Evolutionary conservation across 495 filamentous ascomycete species (phyloP).

Genomic region (Hyphodiscus hymeniophilus): DNA sequence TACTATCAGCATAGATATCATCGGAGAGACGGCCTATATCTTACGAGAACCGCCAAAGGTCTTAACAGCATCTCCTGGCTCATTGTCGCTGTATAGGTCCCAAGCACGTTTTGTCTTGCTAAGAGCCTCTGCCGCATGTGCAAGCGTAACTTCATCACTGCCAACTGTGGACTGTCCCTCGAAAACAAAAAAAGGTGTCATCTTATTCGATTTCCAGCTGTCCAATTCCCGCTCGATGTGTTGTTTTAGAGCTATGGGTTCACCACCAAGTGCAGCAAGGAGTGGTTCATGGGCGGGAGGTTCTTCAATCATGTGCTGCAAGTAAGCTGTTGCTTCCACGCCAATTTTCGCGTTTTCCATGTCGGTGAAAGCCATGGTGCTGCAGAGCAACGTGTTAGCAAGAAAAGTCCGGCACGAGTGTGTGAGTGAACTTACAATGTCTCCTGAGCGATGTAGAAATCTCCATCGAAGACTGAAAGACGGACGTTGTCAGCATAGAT

Average conservation of each 20-base stretch:
- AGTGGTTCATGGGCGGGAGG: constrained; percentile 71
- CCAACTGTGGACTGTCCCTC: constrained; percentile 72
- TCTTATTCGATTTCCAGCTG: constrained; percentile 51
- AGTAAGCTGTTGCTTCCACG: constrained; percentile 86
- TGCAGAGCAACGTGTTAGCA: constrained; percentile 1
- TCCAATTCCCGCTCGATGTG: constrained; percentile 69
- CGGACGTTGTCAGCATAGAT: constrained; percentile 1
- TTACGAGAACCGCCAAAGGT: constrained; percentile 78
- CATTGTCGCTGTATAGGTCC: constrained; percentile 74
- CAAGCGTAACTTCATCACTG: constrained; percentile 47
- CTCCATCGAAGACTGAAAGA: constrained; percentile 1
- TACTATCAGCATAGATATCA: neutral
- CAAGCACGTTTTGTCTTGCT: constrained; percentile 57
- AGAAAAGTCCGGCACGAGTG: neutral
- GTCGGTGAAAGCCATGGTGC: constrained; percentile 14
- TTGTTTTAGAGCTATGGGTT: constrained; percentile 65
- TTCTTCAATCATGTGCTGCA: constrained; percentile 62
- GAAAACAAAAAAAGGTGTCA: constrained; percentile 78
- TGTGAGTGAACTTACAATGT: neutral
- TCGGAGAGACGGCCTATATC: neutral
- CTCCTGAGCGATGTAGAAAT: constrained; percentile 4
- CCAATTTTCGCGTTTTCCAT: constrained; percentile 18
- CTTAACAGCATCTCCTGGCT: constrained; percentile 68
- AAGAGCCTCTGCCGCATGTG: constrained; percentile 38
- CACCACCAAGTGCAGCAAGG: constrained; percentile 79